A percentile compares a stretch with the other conserved stretches of the same genome.
Conservation (phyloP, 1,284 basidiomycete species). For the Uromyces viciae-fabae region DNA sequence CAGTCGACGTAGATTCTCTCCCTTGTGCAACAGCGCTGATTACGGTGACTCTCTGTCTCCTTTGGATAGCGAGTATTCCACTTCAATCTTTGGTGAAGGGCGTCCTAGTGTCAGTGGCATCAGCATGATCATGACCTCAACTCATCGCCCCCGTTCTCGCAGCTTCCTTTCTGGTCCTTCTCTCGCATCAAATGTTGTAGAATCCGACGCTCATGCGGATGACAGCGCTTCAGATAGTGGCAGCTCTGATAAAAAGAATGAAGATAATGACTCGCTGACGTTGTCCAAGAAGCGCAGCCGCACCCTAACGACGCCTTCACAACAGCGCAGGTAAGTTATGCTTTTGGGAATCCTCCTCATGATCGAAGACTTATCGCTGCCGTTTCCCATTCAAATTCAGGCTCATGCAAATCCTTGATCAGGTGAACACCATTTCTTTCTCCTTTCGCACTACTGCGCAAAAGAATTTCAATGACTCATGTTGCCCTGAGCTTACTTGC, state of each 20-base stretch:
- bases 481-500: not conserved
- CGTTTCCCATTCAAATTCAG: not conserved
- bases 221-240: slow-evolving; percentile 40
- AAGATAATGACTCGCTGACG: slow-evolving; percentile 11
- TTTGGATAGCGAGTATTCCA: slow-evolving; percentile 20
- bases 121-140: slow-evolving; percentile 26
- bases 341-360: not conserved
- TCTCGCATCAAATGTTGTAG: not conserved
- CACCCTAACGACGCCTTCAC: slow-evolving; percentile 76
- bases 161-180: slow-evolving; percentile 15
- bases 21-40: slow-evolving; percentile 14
- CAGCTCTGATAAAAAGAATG: slow-evolving; percentile 25
- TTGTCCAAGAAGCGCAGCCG: slow-evolving; percentile 59
- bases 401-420: slow-evolving; percentile 38
- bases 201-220: slow-evolving; percentile 6
- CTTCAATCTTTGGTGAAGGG: not conserved
- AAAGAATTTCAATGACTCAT: not conserved
- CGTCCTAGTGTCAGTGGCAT: slow-evolving; percentile 8
- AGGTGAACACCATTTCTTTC: not conserved
- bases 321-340: slow-evolving; percentile 28
- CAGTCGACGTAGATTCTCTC: slow-evolving; percentile 31
- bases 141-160: slow-evolving; percentile 24
- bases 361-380: not conserved
- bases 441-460: too few species aligned
- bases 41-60: slow-evolving; percentile 18